A percentile compares a stretch with the other conserved stretches of the same genome.
phyloP scores from a whole-genome alignment of 2,329 filamentous ascomycete genomes.

The Neocatenulostroma microsporum region DNA sequence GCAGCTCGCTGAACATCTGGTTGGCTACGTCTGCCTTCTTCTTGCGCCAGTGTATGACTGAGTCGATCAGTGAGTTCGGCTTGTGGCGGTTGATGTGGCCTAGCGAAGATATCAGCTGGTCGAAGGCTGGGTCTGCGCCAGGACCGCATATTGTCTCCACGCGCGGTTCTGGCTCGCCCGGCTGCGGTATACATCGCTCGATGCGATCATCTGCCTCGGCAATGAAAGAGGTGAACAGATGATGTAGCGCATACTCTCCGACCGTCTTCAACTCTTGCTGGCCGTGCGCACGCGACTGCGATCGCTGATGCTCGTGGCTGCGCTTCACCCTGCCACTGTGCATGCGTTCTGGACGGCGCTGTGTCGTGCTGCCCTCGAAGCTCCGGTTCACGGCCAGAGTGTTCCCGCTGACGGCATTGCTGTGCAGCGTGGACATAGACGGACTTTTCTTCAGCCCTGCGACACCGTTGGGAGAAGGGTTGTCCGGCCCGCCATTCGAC shows the following conservation, averaged over 20 bases:
- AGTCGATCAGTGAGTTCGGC: conserved; percentile 90
- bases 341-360: conserved; percentile 36
- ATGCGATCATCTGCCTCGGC: conserved; percentile 95
- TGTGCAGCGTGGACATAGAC: conserved; percentile 25
- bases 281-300: conserved; percentile 43
- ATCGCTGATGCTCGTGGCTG: conserved; percentile 67
- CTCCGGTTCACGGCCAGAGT: conserved; percentile 18
- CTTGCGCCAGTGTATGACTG: conserved; percentile 97
- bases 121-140: conserved; percentile 79
- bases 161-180: conserved; percentile 71
- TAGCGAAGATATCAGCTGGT: conserved; percentile 86
- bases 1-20: conserved; percentile 25
- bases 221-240: conserved; percentile 94
- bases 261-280: conserved; percentile 78
- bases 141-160: conserved; percentile 88
- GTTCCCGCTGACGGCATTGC: conserved; percentile 14
- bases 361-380: conserved; percentile 18
- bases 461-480: conserved; percentile 7
- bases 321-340: conserved; percentile 57
- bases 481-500: conserved; percentile 25
- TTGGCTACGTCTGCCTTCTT: conserved; percentile 80
- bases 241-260: conserved; percentile 95
- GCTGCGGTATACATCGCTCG: conserved; percentile 72
- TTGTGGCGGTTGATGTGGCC: conserved; percentile 92
- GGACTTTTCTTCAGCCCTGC: conserved; percentile 25